phyloP scores from a whole-genome alignment of 1,284 basidiomycete genomes.

The Retiboletus flavoniger region DNA sequence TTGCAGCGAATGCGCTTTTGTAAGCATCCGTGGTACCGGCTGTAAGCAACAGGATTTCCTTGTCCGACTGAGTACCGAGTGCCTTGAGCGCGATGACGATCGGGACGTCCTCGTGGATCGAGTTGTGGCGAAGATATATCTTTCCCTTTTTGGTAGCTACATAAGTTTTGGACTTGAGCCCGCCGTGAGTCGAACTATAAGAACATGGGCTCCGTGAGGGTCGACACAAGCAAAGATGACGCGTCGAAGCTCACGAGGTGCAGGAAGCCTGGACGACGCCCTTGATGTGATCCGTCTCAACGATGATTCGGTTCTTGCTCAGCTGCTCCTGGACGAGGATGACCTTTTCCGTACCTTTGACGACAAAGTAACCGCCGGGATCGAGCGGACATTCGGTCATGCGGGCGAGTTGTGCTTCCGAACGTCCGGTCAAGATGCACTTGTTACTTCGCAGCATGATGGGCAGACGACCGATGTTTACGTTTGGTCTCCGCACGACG shows the following conservation, averaged over 20 bases:
- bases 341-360: slow-evolving; percentile 99
- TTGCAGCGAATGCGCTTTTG: slow-evolving; percentile 86
- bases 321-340: slow-evolving; percentile 99
- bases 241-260: slow-evolving; percentile 70
- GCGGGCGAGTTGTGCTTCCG: slow-evolving; percentile 79
- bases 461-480: slow-evolving; percentile 90
- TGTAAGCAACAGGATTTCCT: slow-evolving; percentile 94
- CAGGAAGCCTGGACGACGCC: slow-evolving; percentile 94
- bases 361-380: slow-evolving; percentile 98
- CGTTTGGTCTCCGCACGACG: slow-evolving; percentile 80
- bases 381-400: slow-evolving; percentile 98
- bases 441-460: slow-evolving; percentile 98
- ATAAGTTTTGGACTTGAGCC: slow-evolving; percentile 98
- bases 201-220: slow-evolving; percentile 13
- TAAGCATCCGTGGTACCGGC: slow-evolving; percentile 92
- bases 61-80: slow-evolving; percentile 95
- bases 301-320: slow-evolving; percentile 99
- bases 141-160: slow-evolving; percentile 93
- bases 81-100: slow-evolving; percentile 97
- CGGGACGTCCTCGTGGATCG: slow-evolving; percentile 95
- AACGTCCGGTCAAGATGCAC: slow-evolving; percentile 81
- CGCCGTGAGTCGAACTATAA: slow-evolving; percentile 88
- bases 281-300: slow-evolving; percentile 91
- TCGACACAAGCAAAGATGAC: not conserved
- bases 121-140: slow-evolving; percentile 98